phyloP scores from a whole-genome alignment of 441 rosid genomes.

The Sinapis alba region DNA sequence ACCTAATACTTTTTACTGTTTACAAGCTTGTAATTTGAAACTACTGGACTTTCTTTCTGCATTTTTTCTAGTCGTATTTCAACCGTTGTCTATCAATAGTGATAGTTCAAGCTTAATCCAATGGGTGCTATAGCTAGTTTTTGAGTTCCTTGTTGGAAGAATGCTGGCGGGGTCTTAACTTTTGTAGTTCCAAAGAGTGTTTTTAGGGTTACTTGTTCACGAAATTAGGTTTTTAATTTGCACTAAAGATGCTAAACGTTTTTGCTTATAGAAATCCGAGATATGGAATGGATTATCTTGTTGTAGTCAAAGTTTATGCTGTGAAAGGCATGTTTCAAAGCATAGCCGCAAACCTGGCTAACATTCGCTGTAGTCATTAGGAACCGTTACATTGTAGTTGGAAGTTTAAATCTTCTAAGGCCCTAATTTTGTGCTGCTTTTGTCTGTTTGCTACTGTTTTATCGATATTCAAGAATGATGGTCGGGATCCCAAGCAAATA shows the following conservation, averaged over 20 bases:
- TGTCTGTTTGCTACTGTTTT: conserved; percentile 37
- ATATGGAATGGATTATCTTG: conserved; percentile 2
- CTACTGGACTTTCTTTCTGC: conserved; percentile 13
- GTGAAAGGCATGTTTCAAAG: conserved; percentile 20
- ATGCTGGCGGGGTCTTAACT: conserved; percentile 15
- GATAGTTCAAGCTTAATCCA: conserved; percentile 9
- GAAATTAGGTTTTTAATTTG: conserved; percentile 16
- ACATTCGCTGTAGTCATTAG: conserved; percentile 7
- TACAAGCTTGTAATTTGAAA: conserved; percentile 19
- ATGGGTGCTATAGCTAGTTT: conserved; percentile 18
- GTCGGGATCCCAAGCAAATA: conserved; percentile 74
- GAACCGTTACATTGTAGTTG: conserved; percentile 19
- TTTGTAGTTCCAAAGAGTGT: background rate
- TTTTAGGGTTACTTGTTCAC: conserved; percentile 21
- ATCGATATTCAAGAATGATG: conserved; percentile 62
- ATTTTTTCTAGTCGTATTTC: background rate
- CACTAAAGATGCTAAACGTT: conserved; percentile 3
- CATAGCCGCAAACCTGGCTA: conserved; percentile 23
- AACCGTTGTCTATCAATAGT: conserved; percentile 16
- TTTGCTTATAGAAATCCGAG: conserved; percentile 13
- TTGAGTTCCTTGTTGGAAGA: conserved; percentile 1
- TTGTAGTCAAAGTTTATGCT: conserved; percentile 14
- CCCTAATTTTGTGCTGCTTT: conserved; percentile 37
- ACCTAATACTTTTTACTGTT: conserved; percentile 18
- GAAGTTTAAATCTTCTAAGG: conserved; percentile 28